phyloP scores from a whole-genome alignment of 1,139 yeast genomes.

The Hyphopichia burtonii region DNA sequence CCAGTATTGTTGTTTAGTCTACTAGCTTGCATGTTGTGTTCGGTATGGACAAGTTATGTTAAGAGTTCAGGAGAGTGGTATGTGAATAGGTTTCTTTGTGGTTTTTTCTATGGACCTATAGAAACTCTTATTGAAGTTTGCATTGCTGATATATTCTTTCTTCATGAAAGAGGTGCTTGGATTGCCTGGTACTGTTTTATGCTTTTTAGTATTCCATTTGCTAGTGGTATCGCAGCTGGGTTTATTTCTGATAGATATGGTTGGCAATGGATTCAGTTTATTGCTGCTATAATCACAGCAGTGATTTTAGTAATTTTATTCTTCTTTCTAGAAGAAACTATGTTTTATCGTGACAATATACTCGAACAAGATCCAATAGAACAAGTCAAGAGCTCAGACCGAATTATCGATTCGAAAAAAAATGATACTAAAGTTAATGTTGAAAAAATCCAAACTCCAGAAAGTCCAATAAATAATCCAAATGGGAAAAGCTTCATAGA shows the following conservation, averaged over 20 bases:
- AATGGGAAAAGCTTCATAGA: constrained; percentile 5
- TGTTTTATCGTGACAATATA: constrained; percentile 13
- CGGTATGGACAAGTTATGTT: constrained; percentile 68
- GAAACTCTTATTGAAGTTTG: constrained; percentile 51
- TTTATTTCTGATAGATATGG: constrained; percentile 45
- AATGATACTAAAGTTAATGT: neutral
- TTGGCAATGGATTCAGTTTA: constrained; percentile 43
- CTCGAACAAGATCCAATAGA: constrained; percentile 11
- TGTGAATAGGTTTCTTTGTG: constrained; percentile 32
- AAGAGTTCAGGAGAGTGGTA: constrained; percentile 41
- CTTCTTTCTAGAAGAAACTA: constrained; percentile 47
- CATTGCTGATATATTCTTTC: constrained; percentile 46
- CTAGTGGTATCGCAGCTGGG: constrained; percentile 51
- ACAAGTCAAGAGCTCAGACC: constrained; percentile 1
- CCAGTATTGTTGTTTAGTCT: constrained; percentile 67
- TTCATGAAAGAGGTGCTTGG: constrained; percentile 35
- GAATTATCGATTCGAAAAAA: neutral
- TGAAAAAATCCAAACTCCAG: neutral
- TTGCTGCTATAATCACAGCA: constrained; percentile 12
- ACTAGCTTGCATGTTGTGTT: constrained; percentile 61
- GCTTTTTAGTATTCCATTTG: constrained; percentile 40
- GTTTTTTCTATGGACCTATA: constrained; percentile 50
- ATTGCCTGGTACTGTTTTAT: constrained; percentile 36
- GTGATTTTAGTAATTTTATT: constrained; percentile 13
- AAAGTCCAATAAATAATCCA: constrained; percentile 4